Percentiles rank a stretch among this genome's conserved stretches.
Conservation (phyloP, 148 eudicot species). For the Rhododendron vialii region DNA sequence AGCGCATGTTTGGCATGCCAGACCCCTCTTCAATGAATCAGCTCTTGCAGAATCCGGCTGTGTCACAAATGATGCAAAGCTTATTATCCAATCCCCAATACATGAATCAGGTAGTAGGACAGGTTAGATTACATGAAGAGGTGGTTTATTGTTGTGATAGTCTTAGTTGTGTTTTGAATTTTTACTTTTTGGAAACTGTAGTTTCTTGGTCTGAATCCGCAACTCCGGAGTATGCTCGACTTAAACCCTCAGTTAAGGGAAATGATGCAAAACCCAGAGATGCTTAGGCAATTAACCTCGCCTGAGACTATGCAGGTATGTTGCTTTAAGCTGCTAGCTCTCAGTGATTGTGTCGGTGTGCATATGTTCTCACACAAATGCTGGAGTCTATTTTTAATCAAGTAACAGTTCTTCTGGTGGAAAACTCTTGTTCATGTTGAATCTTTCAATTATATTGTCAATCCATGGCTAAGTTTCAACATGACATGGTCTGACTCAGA, state of each 20-base stretch:
- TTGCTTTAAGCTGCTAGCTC: neutral
- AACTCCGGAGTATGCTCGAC: constrained; percentile 71
- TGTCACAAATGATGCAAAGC: constrained; percentile 93
- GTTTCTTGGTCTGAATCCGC: constrained; percentile 63
- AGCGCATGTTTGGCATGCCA: constrained; percentile 42
- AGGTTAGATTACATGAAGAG: neutral
- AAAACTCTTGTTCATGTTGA: neutral
- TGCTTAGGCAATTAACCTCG: constrained; percentile 63
- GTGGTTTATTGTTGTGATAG: neutral
- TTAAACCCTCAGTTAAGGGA: constrained; percentile 82
- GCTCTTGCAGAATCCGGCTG: constrained; percentile 82
- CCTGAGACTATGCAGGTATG: constrained; percentile 92
- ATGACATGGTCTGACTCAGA: neutral
- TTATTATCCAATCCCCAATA: constrained; percentile 79
- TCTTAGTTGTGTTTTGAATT: constrained; percentile 5
- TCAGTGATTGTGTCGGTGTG: neutral
- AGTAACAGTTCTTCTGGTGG: neutral
- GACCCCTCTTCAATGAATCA: constrained; percentile 62
- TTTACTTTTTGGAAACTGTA: constrained; percentile 19
- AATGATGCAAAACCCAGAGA: constrained; percentile 90
- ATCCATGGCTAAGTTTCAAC: neutral
- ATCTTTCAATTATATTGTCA: neutral
- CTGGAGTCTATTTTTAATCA: neutral
- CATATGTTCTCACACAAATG: neutral
- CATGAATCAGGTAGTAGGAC: constrained; percentile 67